phyloP scores from a whole-genome alignment of 345 rosid species.

The Carallia brachiata region DNA sequence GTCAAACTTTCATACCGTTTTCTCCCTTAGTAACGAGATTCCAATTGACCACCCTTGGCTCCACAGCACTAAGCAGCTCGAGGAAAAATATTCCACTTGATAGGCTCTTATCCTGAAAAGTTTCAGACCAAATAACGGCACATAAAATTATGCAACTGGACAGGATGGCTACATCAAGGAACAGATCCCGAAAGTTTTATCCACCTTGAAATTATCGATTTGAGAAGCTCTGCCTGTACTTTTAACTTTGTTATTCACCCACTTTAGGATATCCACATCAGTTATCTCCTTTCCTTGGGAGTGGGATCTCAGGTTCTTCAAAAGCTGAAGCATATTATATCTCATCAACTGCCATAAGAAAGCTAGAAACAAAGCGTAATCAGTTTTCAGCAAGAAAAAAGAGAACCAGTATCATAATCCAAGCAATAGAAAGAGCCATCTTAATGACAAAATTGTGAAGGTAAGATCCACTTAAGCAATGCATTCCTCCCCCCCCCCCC shows the following conservation, averaged over 20 bases:
- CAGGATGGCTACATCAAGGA: not conserved
- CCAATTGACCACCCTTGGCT: conserved; percentile 96
- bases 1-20: conserved; percentile 49
- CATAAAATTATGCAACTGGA: not conserved
- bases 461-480: too few relatives aligned
- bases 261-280: conserved; percentile 69
- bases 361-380: conserved; percentile 48
- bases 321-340: conserved; percentile 80
- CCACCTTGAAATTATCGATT: conserved; percentile 68
- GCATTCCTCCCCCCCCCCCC: too few relatives aligned
- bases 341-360: conserved; percentile 95
- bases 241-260: conserved; percentile 75
- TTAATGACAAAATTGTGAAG: not conserved
- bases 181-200: conserved; percentile 7
- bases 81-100: conserved; percentile 83
- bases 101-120: conserved; percentile 71
- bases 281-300: conserved; percentile 75
- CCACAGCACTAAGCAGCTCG: conserved; percentile 81
- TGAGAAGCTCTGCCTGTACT: conserved; percentile 57
- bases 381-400: not conserved
- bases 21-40: conserved; percentile 95
- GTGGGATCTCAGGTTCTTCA: conserved; percentile 74
- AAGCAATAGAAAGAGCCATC: not conserved
- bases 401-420: not conserved
- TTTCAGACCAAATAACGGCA: not conserved